Evolutionary conservation across 2,329 filamentous ascomycete genomes (phyloP).

Genomic region (Fusarium albidum): DNA sequence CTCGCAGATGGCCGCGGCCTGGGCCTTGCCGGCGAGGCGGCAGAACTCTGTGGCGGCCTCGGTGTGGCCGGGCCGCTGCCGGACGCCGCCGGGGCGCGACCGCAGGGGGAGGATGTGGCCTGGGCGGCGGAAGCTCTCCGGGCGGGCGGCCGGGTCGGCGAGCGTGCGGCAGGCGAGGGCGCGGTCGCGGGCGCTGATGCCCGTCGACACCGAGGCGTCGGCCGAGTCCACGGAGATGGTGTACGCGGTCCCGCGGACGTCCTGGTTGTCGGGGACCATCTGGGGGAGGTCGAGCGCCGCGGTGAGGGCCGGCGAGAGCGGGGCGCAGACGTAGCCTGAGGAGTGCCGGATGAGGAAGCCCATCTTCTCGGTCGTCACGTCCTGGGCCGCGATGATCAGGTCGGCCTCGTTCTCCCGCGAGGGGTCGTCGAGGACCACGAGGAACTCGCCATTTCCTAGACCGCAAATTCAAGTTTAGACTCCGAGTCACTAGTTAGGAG

Average conservation of each 20-base stretch:
- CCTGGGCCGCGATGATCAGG: constrained; percentile 90
- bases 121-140: constrained; percentile 76
- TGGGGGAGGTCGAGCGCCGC: constrained; percentile 79
- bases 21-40: constrained; percentile 78
- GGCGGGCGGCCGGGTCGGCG: constrained; percentile 68
- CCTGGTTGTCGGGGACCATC: constrained; percentile 81
- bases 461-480: constrained; percentile 19
- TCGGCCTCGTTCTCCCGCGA: constrained; percentile 98
- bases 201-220: constrained; percentile 79
- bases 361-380: constrained; percentile 88
- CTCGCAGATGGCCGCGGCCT: constrained; percentile 88
- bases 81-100: constrained; percentile 80
- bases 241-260: constrained; percentile 92
- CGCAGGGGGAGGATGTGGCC: constrained; percentile 91
- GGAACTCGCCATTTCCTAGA: constrained; percentile 83
- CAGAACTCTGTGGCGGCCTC: constrained; percentile 95
- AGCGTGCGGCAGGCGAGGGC: constrained; percentile 82
- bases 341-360: constrained; percentile 95
- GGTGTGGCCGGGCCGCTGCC: constrained; percentile 84
- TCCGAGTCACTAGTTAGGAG: not conserved
- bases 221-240: constrained; percentile 87
- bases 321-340: constrained; percentile 90
- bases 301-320: constrained; percentile 75
- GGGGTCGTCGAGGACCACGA: constrained; percentile 92
- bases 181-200: constrained; percentile 89